These are phyloP conservation scores for Kluyveromyces starmeri DNA, from an alignment of 805 yeast genomes.

Conservation along the genomic window DNA sequence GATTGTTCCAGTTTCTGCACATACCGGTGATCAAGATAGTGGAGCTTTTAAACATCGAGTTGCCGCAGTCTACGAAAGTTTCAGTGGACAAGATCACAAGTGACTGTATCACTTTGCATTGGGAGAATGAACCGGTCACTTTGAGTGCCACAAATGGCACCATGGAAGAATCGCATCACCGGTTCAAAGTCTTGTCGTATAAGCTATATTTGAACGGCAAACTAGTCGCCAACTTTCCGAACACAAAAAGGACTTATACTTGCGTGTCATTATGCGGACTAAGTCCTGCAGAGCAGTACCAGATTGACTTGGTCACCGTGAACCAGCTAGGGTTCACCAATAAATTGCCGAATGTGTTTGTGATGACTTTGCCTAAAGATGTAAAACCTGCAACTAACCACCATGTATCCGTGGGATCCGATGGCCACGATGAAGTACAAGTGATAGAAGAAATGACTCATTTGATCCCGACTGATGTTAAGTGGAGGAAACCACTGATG, in stretches of 20 bases:
- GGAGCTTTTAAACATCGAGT: constrained; percentile 20
- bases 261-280: constrained; percentile 26
- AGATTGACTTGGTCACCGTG: constrained; percentile 27
- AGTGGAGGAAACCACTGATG: constrained; percentile 9
- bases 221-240: constrained; percentile 25
- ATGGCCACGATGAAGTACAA: constrained; percentile 1
- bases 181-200: constrained; percentile 9
- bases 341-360: constrained; percentile 24
- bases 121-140: constrained; percentile 28
- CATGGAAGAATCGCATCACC: constrained; percentile 16
- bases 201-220: constrained; percentile 24
- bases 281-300: constrained; percentile 20
- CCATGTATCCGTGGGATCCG: background rate
- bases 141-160: constrained; percentile 6
- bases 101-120: constrained; percentile 25
- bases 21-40: constrained; percentile 26
- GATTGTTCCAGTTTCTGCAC: constrained; percentile 22
- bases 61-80: constrained; percentile 28
- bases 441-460: constrained; percentile 1
- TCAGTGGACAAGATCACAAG: constrained; percentile 27
- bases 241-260: constrained; percentile 24
- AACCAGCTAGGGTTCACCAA: constrained; percentile 28
- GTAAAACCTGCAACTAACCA: background rate
- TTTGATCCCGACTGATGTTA: constrained; percentile 9
- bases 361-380: constrained; percentile 19